These are phyloP conservation scores for Trichoderma sp. DNA, from an alignment of 2,329 filamentous ascomycete genomes.

Conservation along the genomic window DNA sequence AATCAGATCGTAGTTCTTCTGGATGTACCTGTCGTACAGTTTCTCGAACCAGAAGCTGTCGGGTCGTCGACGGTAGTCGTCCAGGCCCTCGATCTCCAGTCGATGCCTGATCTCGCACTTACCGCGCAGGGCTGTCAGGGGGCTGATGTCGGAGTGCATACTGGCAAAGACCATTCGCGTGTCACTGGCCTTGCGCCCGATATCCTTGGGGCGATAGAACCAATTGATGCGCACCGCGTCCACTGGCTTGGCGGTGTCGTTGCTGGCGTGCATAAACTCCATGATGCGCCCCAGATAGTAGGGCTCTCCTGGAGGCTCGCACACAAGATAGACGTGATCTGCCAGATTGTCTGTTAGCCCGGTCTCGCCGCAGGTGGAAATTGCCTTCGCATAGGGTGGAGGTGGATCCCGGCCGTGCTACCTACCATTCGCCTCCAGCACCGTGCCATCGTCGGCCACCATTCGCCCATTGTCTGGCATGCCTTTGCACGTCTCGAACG, in stretches of 20 bases:
- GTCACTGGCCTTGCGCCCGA: slow-evolving; percentile 87
- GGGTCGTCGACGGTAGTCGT: slow-evolving; percentile 77
- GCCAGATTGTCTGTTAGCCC: slow-evolving; percentile 34
- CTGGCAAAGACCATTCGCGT: slow-evolving; percentile 89
- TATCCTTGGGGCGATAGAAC: slow-evolving; percentile 96
- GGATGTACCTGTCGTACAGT: slow-evolving; percentile 96
- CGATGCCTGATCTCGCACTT: slow-evolving; percentile 90
- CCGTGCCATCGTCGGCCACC: slow-evolving; percentile 85
- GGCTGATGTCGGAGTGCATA: slow-evolving; percentile 97
- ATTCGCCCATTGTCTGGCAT: slow-evolving; percentile 73
- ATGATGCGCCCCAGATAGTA: slow-evolving; percentile 98
- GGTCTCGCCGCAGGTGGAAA: slow-evolving; percentile 17
- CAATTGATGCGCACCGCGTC: slow-evolving; percentile 93
- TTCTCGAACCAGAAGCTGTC: slow-evolving; percentile 98
- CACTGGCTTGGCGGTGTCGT: slow-evolving; percentile 68
- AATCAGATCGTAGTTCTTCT: slow-evolving; percentile 95
- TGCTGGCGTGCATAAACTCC: slow-evolving; percentile 88
- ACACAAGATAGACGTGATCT: slow-evolving; percentile 90
- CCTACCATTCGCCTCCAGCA: slow-evolving; percentile 86
- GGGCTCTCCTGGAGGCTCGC: slow-evolving; percentile 94
- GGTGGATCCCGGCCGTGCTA: slow-evolving; percentile 42
- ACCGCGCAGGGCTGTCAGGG: slow-evolving; percentile 85
- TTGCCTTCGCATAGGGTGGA: slow-evolving; percentile 19
- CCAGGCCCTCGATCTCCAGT: slow-evolving; percentile 77
- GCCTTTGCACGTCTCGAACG: slow-evolving; percentile 70